Conservation (phyloP, 306 rosid species). For the Hippophae tibetana region DNA sequence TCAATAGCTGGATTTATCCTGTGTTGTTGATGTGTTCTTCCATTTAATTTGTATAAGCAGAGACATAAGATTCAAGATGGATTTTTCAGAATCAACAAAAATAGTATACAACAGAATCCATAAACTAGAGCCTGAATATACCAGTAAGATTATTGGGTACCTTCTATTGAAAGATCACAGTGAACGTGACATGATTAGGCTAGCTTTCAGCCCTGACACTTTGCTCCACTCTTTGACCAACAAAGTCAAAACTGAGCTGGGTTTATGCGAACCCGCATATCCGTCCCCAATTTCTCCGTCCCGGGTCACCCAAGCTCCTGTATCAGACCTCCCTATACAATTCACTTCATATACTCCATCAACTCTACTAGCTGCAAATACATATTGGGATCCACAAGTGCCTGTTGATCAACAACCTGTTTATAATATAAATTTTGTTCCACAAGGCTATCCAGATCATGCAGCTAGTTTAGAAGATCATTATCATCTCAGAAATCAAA, state of each 20-base stretch:
- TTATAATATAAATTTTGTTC: constrained; percentile 19
- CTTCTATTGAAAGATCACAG: constrained; percentile 28
- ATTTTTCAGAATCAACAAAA: constrained; percentile 26
- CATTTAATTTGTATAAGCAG: constrained; percentile 1
- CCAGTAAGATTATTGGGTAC: constrained; percentile 25
- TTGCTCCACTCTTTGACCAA: constrained; percentile 26
- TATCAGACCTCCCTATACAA: constrained; percentile 21
- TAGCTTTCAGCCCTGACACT: constrained; percentile 39
- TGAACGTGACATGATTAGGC: constrained; percentile 33
- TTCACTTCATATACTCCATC: constrained; percentile 18
- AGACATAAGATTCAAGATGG: constrained; percentile 22
- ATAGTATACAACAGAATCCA: constrained; percentile 30
- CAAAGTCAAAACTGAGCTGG: constrained; percentile 31
- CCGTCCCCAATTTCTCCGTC: constrained; percentile 27
- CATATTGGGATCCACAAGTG: constrained; percentile 26
- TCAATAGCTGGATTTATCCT: too few relatives aligned
- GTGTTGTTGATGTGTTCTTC: background rate
- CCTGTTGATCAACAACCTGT: constrained; percentile 19
- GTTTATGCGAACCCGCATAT: constrained; percentile 16
- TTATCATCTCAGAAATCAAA: constrained; percentile 18
- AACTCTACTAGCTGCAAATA: constrained; percentile 13
- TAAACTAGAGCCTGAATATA: constrained; percentile 31
- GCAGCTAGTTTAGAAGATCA: constrained; percentile 11
- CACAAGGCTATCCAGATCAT: constrained; percentile 19
- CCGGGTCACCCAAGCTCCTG: constrained; percentile 21